phyloP scores from a whole-genome alignment of 73 alveolate genomes.

The Paramecium octaurelia region DNA sequence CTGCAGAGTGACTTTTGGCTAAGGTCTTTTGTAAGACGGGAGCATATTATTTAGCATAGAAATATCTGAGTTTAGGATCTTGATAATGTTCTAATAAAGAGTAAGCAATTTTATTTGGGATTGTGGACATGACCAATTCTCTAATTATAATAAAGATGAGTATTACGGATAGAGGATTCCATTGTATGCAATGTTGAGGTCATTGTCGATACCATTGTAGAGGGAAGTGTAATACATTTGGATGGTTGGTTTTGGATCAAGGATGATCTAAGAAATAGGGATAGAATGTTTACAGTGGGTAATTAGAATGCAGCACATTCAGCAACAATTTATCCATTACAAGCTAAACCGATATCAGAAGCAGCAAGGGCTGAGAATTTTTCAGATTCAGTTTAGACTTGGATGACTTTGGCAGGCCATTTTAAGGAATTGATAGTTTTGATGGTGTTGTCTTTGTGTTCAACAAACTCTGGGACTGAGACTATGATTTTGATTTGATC shows the following conservation, averaged over 20 bases:
- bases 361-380: conserved; percentile 60
- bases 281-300: conserved; percentile 34
- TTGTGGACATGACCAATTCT: conserved; percentile 40
- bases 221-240: conserved; percentile 50
- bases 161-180: conserved; percentile 51
- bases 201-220: conserved; percentile 45
- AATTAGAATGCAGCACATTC: conserved; percentile 64
- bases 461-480: conserved; percentile 28
- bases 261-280: not conserved
- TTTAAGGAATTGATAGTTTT: not conserved
- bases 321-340: conserved; percentile 50
- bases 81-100: conserved; percentile 42
- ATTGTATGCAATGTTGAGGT: conserved; percentile 42
- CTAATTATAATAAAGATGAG: not conserved
- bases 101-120: conserved; percentile 56
- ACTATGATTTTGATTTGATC: not conserved
- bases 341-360: conserved; percentile 54
- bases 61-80: conserved; percentile 62
- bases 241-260: conserved; percentile 3
- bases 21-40: not conserved
- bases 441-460: not conserved
- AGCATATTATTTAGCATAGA: conserved; percentile 42
- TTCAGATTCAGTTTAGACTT: conserved; percentile 6
- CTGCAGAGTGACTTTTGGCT: not conserved
- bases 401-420: conserved; percentile 39